Percentiles rank a stretch among this genome's conserved stretches.
Evolutionary conservation across 495 filamentous ascomycete genomes (phyloP).

Genomic region (Tricharina praecox): DNA sequence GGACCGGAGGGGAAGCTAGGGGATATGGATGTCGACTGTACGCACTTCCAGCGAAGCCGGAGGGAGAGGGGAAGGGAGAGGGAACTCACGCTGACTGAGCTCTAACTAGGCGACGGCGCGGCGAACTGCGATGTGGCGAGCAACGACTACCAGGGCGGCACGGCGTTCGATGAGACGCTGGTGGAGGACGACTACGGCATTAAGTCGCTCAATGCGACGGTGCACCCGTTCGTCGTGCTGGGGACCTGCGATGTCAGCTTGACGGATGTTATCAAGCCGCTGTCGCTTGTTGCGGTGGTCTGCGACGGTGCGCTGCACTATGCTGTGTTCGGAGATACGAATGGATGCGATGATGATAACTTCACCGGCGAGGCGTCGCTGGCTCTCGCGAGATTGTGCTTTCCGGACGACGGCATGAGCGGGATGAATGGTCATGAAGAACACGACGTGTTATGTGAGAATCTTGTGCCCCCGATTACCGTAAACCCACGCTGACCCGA

Average conservation of each 20-base stretch:
- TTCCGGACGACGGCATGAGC: conserved; percentile 28
- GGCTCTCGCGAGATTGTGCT: conserved; percentile 40
- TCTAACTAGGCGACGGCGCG: no score
- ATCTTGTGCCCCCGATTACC: neutral
- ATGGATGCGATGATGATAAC: conserved; percentile 31
- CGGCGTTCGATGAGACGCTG: neutral
- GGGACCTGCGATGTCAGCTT: conserved; percentile 1
- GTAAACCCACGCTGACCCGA: neutral
- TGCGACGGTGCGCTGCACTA: conserved; percentile 43
- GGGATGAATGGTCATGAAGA: conserved; percentile 36
- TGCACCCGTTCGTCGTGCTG: neutral
- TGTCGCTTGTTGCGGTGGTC: conserved; percentile 47
- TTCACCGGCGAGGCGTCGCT: conserved; percentile 42
- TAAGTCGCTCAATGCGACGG: neutral
- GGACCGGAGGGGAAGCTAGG: neutral
- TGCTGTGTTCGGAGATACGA: conserved; percentile 49
- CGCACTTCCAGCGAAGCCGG: conserved; percentile 20
- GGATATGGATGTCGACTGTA: conserved; percentile 52
- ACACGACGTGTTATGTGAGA: conserved; percentile 35
- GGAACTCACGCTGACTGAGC: no score
- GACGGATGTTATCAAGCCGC: conserved; percentile 38
- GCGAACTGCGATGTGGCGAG: neutral
- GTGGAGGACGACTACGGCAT: neutral
- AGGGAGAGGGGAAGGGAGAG: neutral
- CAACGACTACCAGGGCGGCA: neutral